phyloP scores from a whole-genome alignment of 495 filamentous ascomycete genomes.

The Aspergillus mulundensis region DNA sequence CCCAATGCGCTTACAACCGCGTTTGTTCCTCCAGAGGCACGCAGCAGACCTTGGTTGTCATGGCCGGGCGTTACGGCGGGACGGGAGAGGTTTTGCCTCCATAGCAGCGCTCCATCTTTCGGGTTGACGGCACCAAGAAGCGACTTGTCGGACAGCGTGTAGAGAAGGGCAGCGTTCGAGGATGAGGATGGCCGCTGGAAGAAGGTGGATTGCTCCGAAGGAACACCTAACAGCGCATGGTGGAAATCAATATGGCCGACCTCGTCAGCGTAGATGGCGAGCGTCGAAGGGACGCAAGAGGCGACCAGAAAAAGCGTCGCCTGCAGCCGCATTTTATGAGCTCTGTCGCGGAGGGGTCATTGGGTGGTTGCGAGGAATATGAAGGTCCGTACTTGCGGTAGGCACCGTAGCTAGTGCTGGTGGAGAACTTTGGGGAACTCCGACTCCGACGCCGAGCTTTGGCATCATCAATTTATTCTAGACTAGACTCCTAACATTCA shows the following conservation, averaged over 20 bases:
- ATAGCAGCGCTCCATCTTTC: conserved; percentile 75
- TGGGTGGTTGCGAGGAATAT: conserved; percentile 4
- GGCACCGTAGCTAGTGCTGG: too few species aligned
- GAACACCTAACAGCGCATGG: conserved; percentile 78
- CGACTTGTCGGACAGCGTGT: conserved; percentile 77
- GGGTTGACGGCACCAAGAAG: conserved; percentile 88
- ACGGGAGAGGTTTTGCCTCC: conserved; percentile 70
- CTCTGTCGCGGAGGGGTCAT: conserved; percentile 28
- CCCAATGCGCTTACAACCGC: conserved; percentile 69
- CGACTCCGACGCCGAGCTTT: not conserved
- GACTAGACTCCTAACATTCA: not conserved
- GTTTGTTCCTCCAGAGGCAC: conserved; percentile 68
- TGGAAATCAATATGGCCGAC: conserved; percentile 92
- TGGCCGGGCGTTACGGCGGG: conserved; percentile 26
- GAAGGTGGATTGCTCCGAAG: conserved; percentile 80
- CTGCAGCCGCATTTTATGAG: conserved; percentile 43
- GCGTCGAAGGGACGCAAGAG: conserved; percentile 36
- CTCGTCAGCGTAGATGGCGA: conserved; percentile 83
- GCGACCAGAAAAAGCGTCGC: conserved; percentile 39
- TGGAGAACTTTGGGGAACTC: not conserved
- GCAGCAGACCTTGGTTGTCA: conserved; percentile 49
- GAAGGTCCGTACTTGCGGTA: conserved; percentile 6
- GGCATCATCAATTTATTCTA: not conserved
- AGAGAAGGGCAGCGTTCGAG: conserved; percentile 84
- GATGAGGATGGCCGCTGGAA: conserved; percentile 80